Evolutionary conservation across 495 filamentous ascomycete species (phyloP).

Genomic region (Ascodesmis nigricans): DNA sequence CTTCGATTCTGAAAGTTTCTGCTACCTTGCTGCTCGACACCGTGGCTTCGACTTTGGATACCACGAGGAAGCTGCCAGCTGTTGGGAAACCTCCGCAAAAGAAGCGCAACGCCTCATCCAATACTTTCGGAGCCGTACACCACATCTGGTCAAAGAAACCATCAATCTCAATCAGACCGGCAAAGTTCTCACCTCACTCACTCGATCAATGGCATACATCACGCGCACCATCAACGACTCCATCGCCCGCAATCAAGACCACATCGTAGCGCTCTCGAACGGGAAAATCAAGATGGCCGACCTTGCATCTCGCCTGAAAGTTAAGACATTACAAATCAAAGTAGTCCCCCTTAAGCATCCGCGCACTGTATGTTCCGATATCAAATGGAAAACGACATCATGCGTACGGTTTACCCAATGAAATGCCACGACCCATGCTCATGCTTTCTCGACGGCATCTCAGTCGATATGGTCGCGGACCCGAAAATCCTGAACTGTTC

Average conservation of each 20-base stretch:
- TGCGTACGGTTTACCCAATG: slow-evolving; percentile 11
- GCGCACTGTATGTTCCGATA: slow-evolving; percentile 3
- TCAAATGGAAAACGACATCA: slow-evolving; percentile 1
- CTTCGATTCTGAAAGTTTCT: slow-evolving; percentile 29
- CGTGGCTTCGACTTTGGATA: slow-evolving; percentile 19
- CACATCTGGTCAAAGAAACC: slow-evolving; percentile 24
- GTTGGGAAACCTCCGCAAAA: slow-evolving; percentile 23
- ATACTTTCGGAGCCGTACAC: slow-evolving; percentile 14
- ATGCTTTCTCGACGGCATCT: slow-evolving; percentile 8
- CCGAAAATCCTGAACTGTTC: slow-evolving; percentile 11
- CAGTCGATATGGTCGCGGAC: slow-evolving; percentile 3
- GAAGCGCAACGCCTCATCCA: slow-evolving; percentile 22
- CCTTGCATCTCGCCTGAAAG: slow-evolving; percentile 14
- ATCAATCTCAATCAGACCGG: slow-evolving; percentile 25
- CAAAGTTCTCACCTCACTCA: slow-evolving; percentile 22
- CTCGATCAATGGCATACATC: slow-evolving; percentile 24
- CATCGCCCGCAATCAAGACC: slow-evolving; percentile 20
- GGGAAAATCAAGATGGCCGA: slow-evolving; percentile 13
- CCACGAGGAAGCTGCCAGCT: slow-evolving; percentile 21
- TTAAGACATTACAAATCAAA: slow-evolving; percentile 8
- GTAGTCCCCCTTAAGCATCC: slow-evolving; percentile 5
- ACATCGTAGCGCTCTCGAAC: slow-evolving; percentile 11
- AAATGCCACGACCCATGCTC: slow-evolving; percentile 15
- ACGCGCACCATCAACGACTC: slow-evolving; percentile 21
- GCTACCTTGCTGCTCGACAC: slow-evolving; percentile 25